Conservation (phyloP, 2,329 filamentous ascomycete species). For the Setomelanomma holmii region DNA sequence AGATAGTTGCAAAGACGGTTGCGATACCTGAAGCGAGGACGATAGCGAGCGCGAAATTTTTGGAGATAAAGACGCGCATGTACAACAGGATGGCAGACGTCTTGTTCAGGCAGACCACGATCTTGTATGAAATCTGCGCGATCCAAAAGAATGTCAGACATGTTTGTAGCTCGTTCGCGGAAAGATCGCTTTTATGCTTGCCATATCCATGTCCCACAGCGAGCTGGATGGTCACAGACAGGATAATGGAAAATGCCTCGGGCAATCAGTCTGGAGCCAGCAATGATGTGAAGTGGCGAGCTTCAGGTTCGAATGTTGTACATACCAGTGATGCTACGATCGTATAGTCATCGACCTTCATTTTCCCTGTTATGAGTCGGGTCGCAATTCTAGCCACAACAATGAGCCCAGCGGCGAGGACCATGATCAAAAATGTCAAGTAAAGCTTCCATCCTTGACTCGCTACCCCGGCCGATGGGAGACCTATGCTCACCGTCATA, state of each 20-base stretch:
- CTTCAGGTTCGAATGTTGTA: background rate
- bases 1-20: constrained; percentile 10
- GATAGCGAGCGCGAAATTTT: constrained; percentile 1
- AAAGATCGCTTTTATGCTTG: constrained; percentile 5
- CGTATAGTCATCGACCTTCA: constrained; percentile 5
- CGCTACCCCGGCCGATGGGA: background rate
- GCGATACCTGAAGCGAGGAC: constrained; percentile 6
- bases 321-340: constrained; percentile 7
- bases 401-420: constrained; percentile 1
- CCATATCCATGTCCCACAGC: constrained; percentile 7
- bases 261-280: background rate
- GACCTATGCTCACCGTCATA: constrained; percentile 6
- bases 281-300: background rate
- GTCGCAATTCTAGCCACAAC: constrained; percentile 4
- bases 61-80: constrained; percentile 7
- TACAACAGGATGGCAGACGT: constrained; percentile 7
- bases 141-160: constrained; percentile 6
- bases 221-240: constrained; percentile 7
- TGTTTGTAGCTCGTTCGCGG: background rate
- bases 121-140: constrained; percentile 6
- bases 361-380: background rate
- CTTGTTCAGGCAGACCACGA: constrained; percentile 10
- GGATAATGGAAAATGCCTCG: constrained; percentile 1
- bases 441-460: constrained; percentile 11
- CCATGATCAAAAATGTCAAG: constrained; percentile 8